Base-by-base conservation (phyloP, 202 grass and related monocot genomes). In the Musa balbisiana region DNA sequence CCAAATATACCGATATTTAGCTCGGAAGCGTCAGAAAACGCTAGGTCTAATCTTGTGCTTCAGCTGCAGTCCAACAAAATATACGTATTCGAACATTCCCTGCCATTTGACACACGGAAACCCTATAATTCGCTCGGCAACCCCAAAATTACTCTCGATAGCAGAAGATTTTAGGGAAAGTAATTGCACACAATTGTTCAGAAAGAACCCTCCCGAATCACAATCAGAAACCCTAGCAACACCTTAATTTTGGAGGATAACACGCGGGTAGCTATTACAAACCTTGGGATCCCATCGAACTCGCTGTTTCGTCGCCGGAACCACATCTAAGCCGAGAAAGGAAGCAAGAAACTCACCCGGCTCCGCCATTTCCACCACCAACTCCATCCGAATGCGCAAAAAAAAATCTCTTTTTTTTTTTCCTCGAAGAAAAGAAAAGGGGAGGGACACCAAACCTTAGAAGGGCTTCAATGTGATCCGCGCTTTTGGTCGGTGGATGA, bases 61-160 rank as follows among this genome's bases (percentile, higher is more conserved):
- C 67, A 70, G 19, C 33, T 69, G 14, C 67, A 69, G 67, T 1
- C 5, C 67, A 70, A 51, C 33, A 21, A 70, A 21, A 11, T 8
- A 20, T 19, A 70, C 14, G 67, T 70, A 70, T 70, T 69, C 67
- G 67, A 70, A 70, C 67, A 70, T 82, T 86, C 33, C 80, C 80
- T 25, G 80, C 76, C 84, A 86, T 86, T 52, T 59, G 64, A 69
- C 64, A 12, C 20, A 58, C 25, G 71, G 2, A 43, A 86, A 67
- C 80, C 55, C 73, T 53, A 86, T 50, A 73, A 82, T 79, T 73
- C 62, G 67, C 43, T 49, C 54, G 19, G 66, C 23, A 72, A 55
- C 49, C 53, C 13, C 22, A 29, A 79, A 84, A 67, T 71, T 73
- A 64, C 70, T 65, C 22, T 62, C 58, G 17, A 65, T 67, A 14